Conservation (phyloP, 192 early-diverging fungal species). For the Umbelopsis vinacea region DNA sequence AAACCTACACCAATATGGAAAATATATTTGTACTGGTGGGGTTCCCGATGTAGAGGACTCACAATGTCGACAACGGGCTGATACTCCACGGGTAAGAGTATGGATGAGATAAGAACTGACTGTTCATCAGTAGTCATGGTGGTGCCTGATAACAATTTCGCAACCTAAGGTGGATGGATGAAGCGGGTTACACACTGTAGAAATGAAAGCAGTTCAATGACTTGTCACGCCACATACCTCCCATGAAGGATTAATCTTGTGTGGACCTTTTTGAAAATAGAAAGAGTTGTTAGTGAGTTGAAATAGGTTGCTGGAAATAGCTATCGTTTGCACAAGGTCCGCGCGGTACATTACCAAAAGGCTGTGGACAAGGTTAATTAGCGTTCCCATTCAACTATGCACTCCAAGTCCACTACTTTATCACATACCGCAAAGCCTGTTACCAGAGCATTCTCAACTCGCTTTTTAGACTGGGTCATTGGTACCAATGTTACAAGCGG, state of each 20-base stretch:
- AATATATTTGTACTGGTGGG: conserved; percentile 17
- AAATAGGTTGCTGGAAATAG: not conserved
- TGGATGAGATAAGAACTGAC: not conserved
- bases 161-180: not conserved
- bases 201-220: not conserved
- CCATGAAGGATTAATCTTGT: conserved; percentile 15
- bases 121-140: not conserved
- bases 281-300: not conserved
- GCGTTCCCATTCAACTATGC: too few relatives aligned
- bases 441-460: not conserved
- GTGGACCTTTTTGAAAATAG: not conserved
- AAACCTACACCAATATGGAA: conserved; percentile 31
- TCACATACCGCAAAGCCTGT: conserved; percentile 19
- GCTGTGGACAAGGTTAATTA: not conserved
- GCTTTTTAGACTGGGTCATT: not conserved
- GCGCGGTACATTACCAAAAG: not conserved
- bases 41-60: conserved; percentile 10
- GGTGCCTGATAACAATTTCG: conserved; percentile 4
- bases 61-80: conserved; percentile 18
- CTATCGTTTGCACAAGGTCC: not conserved
- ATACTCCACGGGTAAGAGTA: conserved; percentile 26
- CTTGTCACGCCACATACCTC: not conserved
- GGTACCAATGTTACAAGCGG: not conserved
- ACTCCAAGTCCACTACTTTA: too few relatives aligned
- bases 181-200: not conserved